A percentile compares a stretch with the other conserved stretches of the same genome.
phyloP scores from a whole-genome alignment of 2,329 filamentous ascomycete species.

The Fusarium tuaranense region DNA sequence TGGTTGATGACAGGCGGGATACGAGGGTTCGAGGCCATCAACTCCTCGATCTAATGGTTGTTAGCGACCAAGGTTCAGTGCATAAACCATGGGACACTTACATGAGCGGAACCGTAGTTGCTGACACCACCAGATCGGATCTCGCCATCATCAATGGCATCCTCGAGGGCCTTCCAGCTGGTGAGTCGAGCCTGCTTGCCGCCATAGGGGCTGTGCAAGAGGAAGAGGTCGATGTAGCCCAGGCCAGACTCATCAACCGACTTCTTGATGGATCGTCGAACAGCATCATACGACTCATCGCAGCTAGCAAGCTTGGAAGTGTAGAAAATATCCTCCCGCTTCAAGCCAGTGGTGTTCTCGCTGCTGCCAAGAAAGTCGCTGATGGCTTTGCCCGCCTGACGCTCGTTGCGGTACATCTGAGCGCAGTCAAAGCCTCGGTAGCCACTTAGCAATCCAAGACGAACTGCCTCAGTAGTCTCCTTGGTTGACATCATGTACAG shows the following conservation, averaged over 20 bases:
- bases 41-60: conserved; percentile 69
- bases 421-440: conserved; percentile 66
- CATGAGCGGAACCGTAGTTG: conserved; percentile 82
- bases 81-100: conserved; percentile 41
- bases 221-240: conserved; percentile 82
- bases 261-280: conserved; percentile 73
- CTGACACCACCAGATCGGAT: conserved; percentile 79
- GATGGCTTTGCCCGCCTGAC: conserved; percentile 75
- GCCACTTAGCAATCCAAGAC: conserved; percentile 65
- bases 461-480: conserved; percentile 70
- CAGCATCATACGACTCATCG: conserved; percentile 72
- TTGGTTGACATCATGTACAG: conserved; percentile 77
- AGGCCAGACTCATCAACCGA: conserved; percentile 74
- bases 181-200: conserved; percentile 75
- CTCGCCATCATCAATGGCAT: conserved; percentile 79
- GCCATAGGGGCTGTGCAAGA: conserved; percentile 84
- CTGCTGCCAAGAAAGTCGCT: conserved; percentile 63
- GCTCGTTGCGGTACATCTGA: conserved; percentile 76
- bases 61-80: not conserved
- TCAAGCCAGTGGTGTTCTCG: conserved; percentile 62
- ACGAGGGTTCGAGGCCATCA: conserved; percentile 71
- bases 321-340: conserved; percentile 79
- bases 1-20: conserved; percentile 80
- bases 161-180: conserved; percentile 82
- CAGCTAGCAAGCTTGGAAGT: conserved; percentile 82